Base-by-base conservation (phyloP, 305 asterid genomes). In the Fraxinus velutina region DNA sequence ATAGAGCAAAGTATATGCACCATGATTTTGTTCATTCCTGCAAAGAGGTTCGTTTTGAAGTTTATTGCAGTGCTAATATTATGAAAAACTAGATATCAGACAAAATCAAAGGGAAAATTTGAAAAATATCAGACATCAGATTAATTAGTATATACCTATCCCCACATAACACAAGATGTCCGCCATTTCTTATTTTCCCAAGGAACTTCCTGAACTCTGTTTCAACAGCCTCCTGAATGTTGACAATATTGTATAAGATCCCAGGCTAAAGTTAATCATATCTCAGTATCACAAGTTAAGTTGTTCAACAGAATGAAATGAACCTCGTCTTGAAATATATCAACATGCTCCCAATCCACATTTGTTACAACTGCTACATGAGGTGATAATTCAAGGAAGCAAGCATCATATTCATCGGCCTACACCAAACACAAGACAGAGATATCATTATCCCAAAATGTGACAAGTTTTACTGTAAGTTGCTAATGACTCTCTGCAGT, bases 401-500 rank as follows among this genome's bases (percentile, higher is more conserved):
- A 88, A 76, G 84, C 77, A 79, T 88, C 87, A 85, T 88, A 85
- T 62, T 86, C 90, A 82, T 88, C 90, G 76, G 88, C 91, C 90
- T 85, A 60, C 81, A 83, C 47, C 34, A 73, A 75, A 12, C 33
- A 79, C 39, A 37, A 47, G 24, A 80, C 55, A 19, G 36, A 55
- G 32, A 47, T 75, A 78, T 34, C 72, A 83, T 73, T 8, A 66
- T 70, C 52, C 47, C 64, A 47, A 52, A 33, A 21, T 29, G 22
- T 78, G 44, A 55, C 10, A 70, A 37, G 15, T 34, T 74, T 39
- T 39, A 74, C 8, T 0, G 34, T 44, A 37, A 19, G 52, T 13
- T 73, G 27, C 21, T n/a, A 30, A 72, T 33, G 76, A 72, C 6
- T 15, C 62, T 55, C 66, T 17, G 66, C 66, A 36, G 29, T 34